Evolutionary conservation across 805 yeast genomes (phyloP).

Genomic region (Candida boidinii): DNA sequence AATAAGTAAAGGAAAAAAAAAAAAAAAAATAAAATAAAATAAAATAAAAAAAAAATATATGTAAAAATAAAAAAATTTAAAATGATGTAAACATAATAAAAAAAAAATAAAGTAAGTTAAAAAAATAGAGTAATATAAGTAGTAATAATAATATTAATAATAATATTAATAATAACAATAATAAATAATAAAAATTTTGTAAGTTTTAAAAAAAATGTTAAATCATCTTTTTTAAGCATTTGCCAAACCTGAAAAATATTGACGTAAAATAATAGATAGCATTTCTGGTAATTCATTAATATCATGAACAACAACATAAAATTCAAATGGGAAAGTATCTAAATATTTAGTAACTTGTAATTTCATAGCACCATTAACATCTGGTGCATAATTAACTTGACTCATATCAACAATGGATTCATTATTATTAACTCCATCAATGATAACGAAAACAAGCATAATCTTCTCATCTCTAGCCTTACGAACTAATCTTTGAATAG

Average conservation of each 20-base stretch:
- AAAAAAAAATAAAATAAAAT: too few species aligned
- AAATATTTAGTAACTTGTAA: conserved; percentile 77
- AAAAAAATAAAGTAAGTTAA: too few species aligned
- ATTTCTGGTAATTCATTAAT: conserved; percentile 87
- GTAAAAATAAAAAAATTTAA: too few species aligned
- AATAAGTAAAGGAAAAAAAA: too few species aligned
- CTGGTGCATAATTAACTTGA: conserved; percentile 78
- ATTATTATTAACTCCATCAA: conserved; percentile 78
- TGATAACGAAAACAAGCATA: conserved; percentile 90
- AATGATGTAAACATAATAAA: too few species aligned
- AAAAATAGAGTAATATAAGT: too few species aligned
- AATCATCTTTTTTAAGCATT: conserved; percentile 5
- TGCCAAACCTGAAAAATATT: conserved; percentile 75
- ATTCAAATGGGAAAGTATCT: conserved; percentile 94
- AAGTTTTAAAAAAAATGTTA: not conserved
- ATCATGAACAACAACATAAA: conserved; percentile 86
- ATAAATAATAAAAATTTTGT: not conserved
- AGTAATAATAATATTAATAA: too few species aligned
- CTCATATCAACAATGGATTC: conserved; percentile 92
- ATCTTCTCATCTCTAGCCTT: conserved; percentile 86
- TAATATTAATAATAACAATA: not conserved
- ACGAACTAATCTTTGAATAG: conserved; percentile 75
- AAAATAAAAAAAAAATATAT: too few species aligned
- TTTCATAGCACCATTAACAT: conserved; percentile 58
- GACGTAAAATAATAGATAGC: conserved; percentile 82